Evolutionary conservation across 2,329 filamentous ascomycete genomes (phyloP), one percentile per base, ranked within the genome.

Genomic region (Tolypocladium sp.): DNA sequence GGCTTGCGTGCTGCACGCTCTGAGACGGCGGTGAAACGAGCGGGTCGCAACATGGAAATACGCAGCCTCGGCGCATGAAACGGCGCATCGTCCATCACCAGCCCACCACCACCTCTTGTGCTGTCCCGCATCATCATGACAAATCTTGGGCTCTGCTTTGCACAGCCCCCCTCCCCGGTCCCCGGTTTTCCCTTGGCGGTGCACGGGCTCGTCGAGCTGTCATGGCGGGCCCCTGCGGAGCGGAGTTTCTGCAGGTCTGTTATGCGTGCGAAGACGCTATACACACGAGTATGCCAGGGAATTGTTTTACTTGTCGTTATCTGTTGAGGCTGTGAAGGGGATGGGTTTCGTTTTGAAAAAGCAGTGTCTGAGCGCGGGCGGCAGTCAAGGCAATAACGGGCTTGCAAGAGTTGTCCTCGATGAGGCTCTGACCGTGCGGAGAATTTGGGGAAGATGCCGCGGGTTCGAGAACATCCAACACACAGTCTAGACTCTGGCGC

Each of bases 21-120:
- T 52, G 59, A 58, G 59, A 60, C 59, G 30, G 42, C n/a, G 52
- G 42, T 60, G 56, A 58, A 58, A 60, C 59, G 35, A 37, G 9
- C 5, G 22, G 10, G 35, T 53, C 38, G 8, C 22, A 20, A n/a
- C 25, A 2, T 3, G 1, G 20, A 4, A 41, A n/a, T 15, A 30
- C 25, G 52, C 52, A 51, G 25, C 46, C 7, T 51, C 46, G 41
- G 27, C 41, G 55, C 55, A 57, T 57, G 55, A 57, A 57, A 57
- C 42, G 33, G 55, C 4, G 55, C 15, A 27, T 20, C 27, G 25
- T 52, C 49, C 49, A 22, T 35, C 30, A 35, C 9, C 49, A 33
- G 8, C 17, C n/a, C 40, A 42, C 38, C 38, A 41, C 13, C 38
- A 40, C 17, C 4, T 8, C 38, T 40, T 20, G 15, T 3, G 30